These are phyloP conservation scores for Diphasiastrum complanatum DNA, from an alignment of 83 land plant species.

Conservation along the genomic window DNA sequence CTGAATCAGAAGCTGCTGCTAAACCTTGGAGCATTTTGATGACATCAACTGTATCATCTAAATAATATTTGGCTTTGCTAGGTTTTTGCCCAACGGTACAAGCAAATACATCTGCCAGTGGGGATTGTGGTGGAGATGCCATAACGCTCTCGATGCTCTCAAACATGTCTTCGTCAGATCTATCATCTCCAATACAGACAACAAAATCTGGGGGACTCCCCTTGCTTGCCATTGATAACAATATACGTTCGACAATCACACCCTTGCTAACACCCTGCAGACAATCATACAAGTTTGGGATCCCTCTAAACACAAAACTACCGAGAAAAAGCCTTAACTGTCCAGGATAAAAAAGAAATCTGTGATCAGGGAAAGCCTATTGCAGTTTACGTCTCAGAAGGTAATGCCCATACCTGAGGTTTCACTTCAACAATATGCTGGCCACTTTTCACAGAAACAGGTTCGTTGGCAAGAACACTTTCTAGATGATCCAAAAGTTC, in stretches of 20 bases:
- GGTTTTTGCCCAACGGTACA: conserved; percentile 20
- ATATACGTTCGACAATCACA: conserved; percentile 6
- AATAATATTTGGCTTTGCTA: conserved; percentile 16
- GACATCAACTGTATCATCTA: conserved; percentile 14
- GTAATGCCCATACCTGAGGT: conserved; percentile 9
- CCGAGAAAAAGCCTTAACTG: no score
- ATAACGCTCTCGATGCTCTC: conserved; percentile 9
- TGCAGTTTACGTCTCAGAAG: neutral
- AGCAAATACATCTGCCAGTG: conserved; percentile 10
- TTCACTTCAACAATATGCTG: conserved; percentile 15
- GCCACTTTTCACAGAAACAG: conserved; percentile 19
- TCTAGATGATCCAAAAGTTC: conserved; percentile 16
- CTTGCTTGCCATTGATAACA: conserved; percentile 3
- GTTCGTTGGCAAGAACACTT: conserved; percentile 18
- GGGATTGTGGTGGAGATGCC: neutral
- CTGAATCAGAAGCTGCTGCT: conserved; percentile 11
- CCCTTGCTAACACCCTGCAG: conserved; percentile 19
- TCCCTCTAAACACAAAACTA: neutral
- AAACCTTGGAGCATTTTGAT: conserved; percentile 15
- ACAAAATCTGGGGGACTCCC: conserved; percentile 8
- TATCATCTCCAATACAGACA: conserved; percentile 14
- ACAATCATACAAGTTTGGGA: neutral
- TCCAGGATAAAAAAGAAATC: neutral
- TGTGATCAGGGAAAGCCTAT: neutral
- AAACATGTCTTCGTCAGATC: conserved; percentile 22